Base-by-base conservation (phyloP, 1,284 basidiomycete species). In the Cutaneotrichosporon cyanovorans region DNA sequence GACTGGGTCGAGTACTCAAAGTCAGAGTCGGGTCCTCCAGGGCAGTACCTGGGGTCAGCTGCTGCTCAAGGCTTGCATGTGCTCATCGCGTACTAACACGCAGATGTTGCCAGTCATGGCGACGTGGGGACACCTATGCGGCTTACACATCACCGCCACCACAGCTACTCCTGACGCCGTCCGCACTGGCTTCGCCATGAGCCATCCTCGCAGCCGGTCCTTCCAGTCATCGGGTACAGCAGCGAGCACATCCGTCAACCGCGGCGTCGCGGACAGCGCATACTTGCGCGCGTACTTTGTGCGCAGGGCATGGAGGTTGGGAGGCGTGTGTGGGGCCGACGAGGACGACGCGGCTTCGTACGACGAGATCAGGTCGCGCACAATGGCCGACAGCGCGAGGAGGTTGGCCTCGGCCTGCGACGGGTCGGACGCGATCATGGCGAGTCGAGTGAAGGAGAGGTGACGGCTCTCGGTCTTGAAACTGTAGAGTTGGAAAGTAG, bases 31-130 rank as follows among this genome's bases (percentile, higher is more conserved):
- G 95, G 95, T 9, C 95, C 95, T 45, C 95, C 95, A 12, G 95
- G 95, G 66, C 95, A 99, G 71, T 99, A 98, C n/a, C 87, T 90
- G 51, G 8, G 19, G 42, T 46, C 18, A 34, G 31, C 19, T 2
- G 31, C 28, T 21, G 10, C 21, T 23, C 4, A 14, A 34, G 2
- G 25, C 25, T 19, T 2, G 4, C 4, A 31, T 3, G 15, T 19
- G 14, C 37, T 34, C 32, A 8, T 9, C 32, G 9, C 35, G n/a
- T 8, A 73, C 82, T 58, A 63, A 90, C 82, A 98, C 93, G 73
- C 95, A 98, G 43, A 99, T 97, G 65, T 98, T 97, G n/a, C 95
- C 95, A 0, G 95, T 99, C 85, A 99, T 93, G 6, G 95, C 95
- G 50, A 99, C 98, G 73, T 99, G 95, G 5, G 95, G 95, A 76